Evolutionary conservation across 2,329 filamentous ascomycete genomes (phyloP).

Genomic region (Venturiaceae sp.): DNA sequence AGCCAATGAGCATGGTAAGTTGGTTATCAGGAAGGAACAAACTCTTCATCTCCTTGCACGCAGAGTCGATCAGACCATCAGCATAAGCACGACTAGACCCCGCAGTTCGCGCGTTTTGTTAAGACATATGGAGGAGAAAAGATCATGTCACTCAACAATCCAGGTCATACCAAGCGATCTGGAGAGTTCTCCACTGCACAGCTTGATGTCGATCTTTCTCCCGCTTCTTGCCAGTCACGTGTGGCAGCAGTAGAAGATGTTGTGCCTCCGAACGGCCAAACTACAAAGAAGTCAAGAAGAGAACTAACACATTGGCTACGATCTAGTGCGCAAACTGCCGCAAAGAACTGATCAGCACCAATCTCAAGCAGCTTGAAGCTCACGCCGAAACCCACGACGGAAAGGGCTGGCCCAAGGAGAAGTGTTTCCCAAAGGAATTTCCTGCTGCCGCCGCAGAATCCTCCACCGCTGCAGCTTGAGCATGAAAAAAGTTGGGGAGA

Average conservation of each 20-base stretch:
- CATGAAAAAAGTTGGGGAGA: neutral
- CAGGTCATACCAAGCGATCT: no score
- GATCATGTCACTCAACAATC: no score
- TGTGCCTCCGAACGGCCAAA: no score
- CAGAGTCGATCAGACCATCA: no score
- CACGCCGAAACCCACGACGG: constrained; percentile 43
- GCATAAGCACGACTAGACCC: neutral
- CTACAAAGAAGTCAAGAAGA: neutral
- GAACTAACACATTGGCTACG: neutral
- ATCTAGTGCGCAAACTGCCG: constrained; percentile 40
- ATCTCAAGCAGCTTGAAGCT: constrained; percentile 41
- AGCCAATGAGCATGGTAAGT: constrained; percentile 40
- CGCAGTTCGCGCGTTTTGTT: neutral
- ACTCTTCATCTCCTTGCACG: constrained; percentile 13
- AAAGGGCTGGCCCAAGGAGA: constrained; percentile 45
- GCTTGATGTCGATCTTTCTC: neutral
- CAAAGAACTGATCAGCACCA: constrained; percentile 43
- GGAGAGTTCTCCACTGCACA: no score
- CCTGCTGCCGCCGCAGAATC: constrained; percentile 9
- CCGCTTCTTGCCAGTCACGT: neutral
- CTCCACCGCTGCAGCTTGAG: neutral
- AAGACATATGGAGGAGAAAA: neutral
- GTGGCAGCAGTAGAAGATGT: no score
- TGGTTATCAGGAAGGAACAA: neutral
- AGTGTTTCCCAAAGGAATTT: constrained; percentile 47